These are phyloP conservation scores for Candida jianshihensis DNA, from an alignment of 805 yeast species.

Conservation along the genomic window DNA sequence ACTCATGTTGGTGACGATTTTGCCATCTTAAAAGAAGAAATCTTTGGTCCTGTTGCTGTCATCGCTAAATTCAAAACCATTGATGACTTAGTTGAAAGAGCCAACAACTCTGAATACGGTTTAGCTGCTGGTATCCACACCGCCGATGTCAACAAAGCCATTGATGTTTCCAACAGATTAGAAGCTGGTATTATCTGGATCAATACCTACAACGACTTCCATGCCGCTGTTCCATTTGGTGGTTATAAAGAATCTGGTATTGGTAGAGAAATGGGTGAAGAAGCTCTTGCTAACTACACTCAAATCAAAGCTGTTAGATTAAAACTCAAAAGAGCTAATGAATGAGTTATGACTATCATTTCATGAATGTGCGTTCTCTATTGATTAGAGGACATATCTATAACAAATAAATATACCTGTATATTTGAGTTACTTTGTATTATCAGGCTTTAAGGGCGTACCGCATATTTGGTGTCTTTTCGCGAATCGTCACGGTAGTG, in stretches of 20 bases:
- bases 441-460: too few relatives aligned
- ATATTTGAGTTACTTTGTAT: too few relatives aligned
- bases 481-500: too few relatives aligned
- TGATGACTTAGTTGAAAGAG: slow-evolving; percentile 48
- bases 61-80: slow-evolving; percentile 49
- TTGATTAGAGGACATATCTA: background rate
- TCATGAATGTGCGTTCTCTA: background rate
- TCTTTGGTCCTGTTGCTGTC: slow-evolving; percentile 63
- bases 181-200: slow-evolving; percentile 62
- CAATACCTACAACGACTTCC: slow-evolving; percentile 64
- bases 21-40: slow-evolving; percentile 54
- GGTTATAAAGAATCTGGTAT: slow-evolving; percentile 64
- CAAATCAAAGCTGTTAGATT: slow-evolving; percentile 63
- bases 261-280: slow-evolving; percentile 70
- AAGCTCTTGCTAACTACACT: slow-evolving; percentile 57
- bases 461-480: too few relatives aligned
- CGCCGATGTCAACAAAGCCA: slow-evolving; percentile 43
- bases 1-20: slow-evolving; percentile 44
- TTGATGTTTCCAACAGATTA: slow-evolving; percentile 45
- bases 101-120: slow-evolving; percentile 56
- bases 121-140: slow-evolving; percentile 66
- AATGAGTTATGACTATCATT: slow-evolving; percentile 2
- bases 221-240: slow-evolving; percentile 62
- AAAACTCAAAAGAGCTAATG: slow-evolving; percentile 23
- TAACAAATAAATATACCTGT: too few relatives aligned